Evolutionary conservation across 805 yeast genomes (phyloP).

Genomic region (Yarrowia divulgata): DNA sequence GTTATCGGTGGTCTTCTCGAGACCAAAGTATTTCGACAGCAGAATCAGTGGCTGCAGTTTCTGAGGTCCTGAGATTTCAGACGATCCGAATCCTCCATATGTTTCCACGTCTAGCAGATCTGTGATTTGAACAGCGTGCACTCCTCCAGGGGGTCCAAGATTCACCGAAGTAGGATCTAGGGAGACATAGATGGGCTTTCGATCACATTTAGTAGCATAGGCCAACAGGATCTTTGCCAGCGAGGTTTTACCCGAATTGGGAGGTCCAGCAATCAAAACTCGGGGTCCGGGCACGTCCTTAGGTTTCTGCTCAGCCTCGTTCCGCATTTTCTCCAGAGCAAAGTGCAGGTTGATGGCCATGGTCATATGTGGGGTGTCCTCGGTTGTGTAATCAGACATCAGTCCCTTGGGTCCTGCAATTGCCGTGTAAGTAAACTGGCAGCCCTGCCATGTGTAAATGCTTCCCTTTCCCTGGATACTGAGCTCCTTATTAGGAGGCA

Average conservation of each 20-base stretch:
- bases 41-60: slow-evolving; percentile 82
- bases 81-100: slow-evolving; percentile 74
- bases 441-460: slow-evolving; percentile 70
- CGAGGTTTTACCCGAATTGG: slow-evolving; percentile 79
- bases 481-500: slow-evolving; percentile 73
- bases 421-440: slow-evolving; percentile 60
- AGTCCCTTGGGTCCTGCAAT: slow-evolving; percentile 40
- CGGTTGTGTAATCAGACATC: slow-evolving; percentile 65
- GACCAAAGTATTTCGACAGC: slow-evolving; percentile 79
- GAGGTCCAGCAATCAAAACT: slow-evolving; percentile 77
- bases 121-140: slow-evolving; percentile 83
- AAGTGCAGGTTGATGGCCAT: slow-evolving; percentile 74
- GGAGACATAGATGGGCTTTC: slow-evolving; percentile 76
- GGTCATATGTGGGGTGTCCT: slow-evolving; percentile 68
- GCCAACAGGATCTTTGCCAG: slow-evolving; percentile 71
- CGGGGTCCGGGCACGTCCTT: slow-evolving; percentile 52
- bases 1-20: slow-evolving; percentile 65
- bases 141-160: slow-evolving; percentile 79
- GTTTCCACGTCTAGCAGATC: slow-evolving; percentile 80
- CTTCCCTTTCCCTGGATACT: slow-evolving; percentile 64
- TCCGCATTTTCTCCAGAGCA: slow-evolving; percentile 67
- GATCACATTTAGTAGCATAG: slow-evolving; percentile 76
- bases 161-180: slow-evolving; percentile 77
- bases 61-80: slow-evolving; percentile 63
- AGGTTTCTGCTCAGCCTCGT: slow-evolving; percentile 38